phyloP scores from a whole-genome alignment of 2,329 filamentous ascomycete species.

The Berkeleyomyces basicola region DNA sequence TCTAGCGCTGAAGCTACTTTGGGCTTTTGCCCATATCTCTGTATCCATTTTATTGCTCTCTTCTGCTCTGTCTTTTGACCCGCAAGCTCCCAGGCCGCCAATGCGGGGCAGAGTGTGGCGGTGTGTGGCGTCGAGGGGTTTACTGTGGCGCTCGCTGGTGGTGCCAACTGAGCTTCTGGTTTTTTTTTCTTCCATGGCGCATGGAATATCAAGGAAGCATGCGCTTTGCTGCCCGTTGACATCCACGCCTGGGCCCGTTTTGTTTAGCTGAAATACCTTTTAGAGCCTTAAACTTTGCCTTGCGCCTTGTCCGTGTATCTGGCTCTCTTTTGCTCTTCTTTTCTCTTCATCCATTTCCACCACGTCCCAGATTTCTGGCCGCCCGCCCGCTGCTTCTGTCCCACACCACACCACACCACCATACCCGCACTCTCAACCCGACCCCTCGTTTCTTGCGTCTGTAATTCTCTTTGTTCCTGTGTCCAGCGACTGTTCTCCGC shows the following conservation, averaged over 20 bases:
- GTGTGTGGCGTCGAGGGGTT: conserved; percentile 7
- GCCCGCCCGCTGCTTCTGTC: not conserved
- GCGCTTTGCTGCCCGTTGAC: not conserved
- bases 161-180: not conserved
- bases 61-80: not conserved
- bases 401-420: not conserved
- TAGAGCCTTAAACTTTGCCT: not conserved
- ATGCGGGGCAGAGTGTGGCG: conserved; percentile 6
- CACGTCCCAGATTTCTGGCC: not conserved
- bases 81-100: not conserved
- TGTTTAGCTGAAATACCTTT: not conserved
- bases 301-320: not conserved
- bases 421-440: not conserved
- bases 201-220: not conserved
- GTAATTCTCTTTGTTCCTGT: not conserved
- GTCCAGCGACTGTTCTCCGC: not conserved
- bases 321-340: not conserved
- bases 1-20: not conserved
- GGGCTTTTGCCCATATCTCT: conserved; percentile 1
- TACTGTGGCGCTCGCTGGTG: not conserved
- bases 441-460: not conserved
- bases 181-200: conserved; percentile 2
- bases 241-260: not conserved
- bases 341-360: not conserved
- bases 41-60: not conserved